Evolutionary conservation across 2,329 filamentous ascomycete genomes (phyloP).

Genomic region (Pseudocercospora fijiensis): DNA sequence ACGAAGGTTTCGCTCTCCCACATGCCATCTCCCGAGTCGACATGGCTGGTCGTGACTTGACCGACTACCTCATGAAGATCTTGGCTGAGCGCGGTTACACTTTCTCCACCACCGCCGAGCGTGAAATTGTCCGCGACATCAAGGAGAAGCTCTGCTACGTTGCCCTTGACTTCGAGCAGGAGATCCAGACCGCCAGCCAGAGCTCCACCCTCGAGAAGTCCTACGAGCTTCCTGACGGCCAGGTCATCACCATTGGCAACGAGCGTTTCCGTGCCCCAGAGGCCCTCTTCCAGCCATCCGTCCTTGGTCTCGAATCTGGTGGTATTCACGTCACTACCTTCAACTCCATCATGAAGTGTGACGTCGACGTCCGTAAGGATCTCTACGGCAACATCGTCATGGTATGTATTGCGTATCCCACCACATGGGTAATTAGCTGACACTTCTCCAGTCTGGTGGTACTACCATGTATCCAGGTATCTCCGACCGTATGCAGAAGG

Average conservation of each 20-base stretch:
- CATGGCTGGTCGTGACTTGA: slow-evolving; percentile 99
- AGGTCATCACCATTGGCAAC: slow-evolving; percentile 99
- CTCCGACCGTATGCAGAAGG: slow-evolving; percentile 99
- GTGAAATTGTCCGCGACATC: slow-evolving; percentile 99
- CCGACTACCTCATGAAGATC: slow-evolving; percentile 99
- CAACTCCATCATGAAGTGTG: slow-evolving; percentile 99
- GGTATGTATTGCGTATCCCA: slow-evolving; percentile 61
- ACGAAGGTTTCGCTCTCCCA: slow-evolving; percentile 99
- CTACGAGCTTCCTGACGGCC: slow-evolving; percentile 98
- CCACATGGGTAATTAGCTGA: slow-evolving; percentile 36
- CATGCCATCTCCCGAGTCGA: slow-evolving; percentile 99
- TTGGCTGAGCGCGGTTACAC: slow-evolving; percentile 98
- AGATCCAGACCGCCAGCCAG: slow-evolving; percentile 99
- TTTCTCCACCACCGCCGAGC: slow-evolving; percentile 99
- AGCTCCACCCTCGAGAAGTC: slow-evolving; percentile 99
- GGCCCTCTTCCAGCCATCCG: slow-evolving; percentile 98
- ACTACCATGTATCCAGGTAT: slow-evolving; percentile 99
- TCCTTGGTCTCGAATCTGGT: slow-evolving; percentile 95
- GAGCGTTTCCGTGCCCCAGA: slow-evolving; percentile 99
- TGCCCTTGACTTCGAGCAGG: slow-evolving; percentile 99
- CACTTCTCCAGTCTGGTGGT: slow-evolving; percentile 79
- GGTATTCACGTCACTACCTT: slow-evolving; percentile 99
- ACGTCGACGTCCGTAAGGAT: slow-evolving; percentile 99
- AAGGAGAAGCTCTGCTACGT: slow-evolving; percentile 99
- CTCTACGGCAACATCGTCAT: slow-evolving; percentile 99